Evolutionary conservation across 2,329 filamentous ascomycete genomes (phyloP).

Genomic region (Orbilia javanica): DNA sequence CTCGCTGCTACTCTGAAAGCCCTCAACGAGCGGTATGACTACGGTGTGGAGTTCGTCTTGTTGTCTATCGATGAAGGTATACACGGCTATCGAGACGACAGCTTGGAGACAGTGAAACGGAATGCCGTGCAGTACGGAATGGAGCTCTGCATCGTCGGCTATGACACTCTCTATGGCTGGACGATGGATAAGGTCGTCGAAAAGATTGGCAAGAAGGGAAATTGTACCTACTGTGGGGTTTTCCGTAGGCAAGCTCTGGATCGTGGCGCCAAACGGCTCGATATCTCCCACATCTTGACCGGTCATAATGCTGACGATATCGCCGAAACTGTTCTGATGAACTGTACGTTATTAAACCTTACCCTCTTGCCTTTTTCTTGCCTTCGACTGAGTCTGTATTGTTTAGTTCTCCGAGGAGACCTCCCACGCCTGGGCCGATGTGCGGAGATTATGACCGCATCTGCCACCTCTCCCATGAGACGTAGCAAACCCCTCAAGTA

Average conservation of each 20-base stretch:
- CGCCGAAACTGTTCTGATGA: slow-evolving; percentile 98
- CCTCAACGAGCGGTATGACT: slow-evolving; percentile 87
- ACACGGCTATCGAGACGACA: slow-evolving; percentile 95
- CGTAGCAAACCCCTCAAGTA: slow-evolving; percentile 97
- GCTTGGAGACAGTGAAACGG: slow-evolving; percentile 93
- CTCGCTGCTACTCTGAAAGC: slow-evolving; percentile 94
- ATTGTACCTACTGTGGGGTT: slow-evolving; percentile 98
- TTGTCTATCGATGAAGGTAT: slow-evolving; percentile 97
- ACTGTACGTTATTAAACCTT: slow-evolving; percentile 66
- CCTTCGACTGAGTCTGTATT: not conserved
- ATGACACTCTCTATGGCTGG: slow-evolving; percentile 95
- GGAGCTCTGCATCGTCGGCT: slow-evolving; percentile 90
- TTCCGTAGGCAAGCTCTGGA: slow-evolving; percentile 95
- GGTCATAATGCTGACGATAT: slow-evolving; percentile 98
- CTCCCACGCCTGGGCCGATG: slow-evolving; percentile 86
- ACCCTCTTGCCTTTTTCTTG: not conserved
- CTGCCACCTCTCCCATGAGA: slow-evolving; percentile 85
- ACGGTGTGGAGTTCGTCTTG: slow-evolving; percentile 85
- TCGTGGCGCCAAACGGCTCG: slow-evolving; percentile 86
- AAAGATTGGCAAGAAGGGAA: slow-evolving; percentile 96
- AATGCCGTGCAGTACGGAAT: slow-evolving; percentile 93
- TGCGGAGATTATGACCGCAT: slow-evolving; percentile 88
- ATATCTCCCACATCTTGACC: slow-evolving; percentile 92
- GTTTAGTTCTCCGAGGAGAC: slow-evolving; percentile 80
- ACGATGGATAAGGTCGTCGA: slow-evolving; percentile 99